phyloP scores from a whole-genome alignment of 192 early-diverging fungal species.

The Coemansia sp. region DNA sequence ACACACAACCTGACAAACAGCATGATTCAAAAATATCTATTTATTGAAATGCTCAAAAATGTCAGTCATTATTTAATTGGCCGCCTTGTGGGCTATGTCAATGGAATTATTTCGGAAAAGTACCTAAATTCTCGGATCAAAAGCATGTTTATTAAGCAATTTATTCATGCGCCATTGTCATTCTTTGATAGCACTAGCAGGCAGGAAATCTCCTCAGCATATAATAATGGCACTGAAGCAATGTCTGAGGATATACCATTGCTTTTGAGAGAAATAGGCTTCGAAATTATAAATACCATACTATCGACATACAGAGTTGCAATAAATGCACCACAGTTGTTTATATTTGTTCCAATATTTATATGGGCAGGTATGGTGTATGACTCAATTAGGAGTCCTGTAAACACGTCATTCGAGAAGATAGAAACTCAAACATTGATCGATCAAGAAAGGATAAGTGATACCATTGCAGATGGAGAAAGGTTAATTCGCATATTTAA shows the following conservation, averaged over 20 bases:
- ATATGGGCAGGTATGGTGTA: constrained; percentile 1
- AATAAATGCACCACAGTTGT: constrained; percentile 17
- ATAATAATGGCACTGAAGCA: constrained; percentile 8
- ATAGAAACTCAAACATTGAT: too few species aligned
- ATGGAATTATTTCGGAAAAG: not conserved
- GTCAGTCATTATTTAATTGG: not conserved
- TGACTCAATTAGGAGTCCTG: not conserved
- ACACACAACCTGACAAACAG: not conserved
- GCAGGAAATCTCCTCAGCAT: constrained; percentile 16
- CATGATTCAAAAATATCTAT: constrained; percentile 2
- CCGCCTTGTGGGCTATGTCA: constrained; percentile 1
- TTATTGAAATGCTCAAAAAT: constrained; percentile 11
- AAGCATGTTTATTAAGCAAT: not conserved
- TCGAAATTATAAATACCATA: too few species aligned
- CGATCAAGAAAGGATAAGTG: too few species aligned
- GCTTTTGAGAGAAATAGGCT: not conserved
- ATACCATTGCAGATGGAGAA: too few species aligned
- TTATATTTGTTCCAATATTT: constrained; percentile 18
- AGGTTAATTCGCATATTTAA: too few species aligned
- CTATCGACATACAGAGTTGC: constrained; percentile 1
- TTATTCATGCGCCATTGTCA: constrained; percentile 31
- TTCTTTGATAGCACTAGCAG: constrained; percentile 29
- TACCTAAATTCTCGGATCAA: too few species aligned
- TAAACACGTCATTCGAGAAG: too few species aligned
- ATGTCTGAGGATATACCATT: constrained; percentile 13